Evolutionary conservation across 352 stramenopile genomes (phyloP).

Genomic region (Phytophthora pluvialis): DNA sequence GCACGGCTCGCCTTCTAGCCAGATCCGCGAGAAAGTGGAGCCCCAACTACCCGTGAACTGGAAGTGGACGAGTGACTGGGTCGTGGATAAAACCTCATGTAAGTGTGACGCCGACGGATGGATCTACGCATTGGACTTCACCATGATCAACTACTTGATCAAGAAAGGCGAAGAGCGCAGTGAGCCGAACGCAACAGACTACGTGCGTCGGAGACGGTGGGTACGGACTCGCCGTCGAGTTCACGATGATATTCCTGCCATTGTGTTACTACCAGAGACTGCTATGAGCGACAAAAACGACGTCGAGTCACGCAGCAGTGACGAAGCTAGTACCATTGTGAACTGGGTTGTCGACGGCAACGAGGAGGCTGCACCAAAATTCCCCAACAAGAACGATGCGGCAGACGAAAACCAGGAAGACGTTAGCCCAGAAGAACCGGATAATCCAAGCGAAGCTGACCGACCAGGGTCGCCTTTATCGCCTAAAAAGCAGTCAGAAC

Average conservation of each 20-base stretch:
- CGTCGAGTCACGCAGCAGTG: conserved; percentile 36
- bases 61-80: conserved; percentile 71
- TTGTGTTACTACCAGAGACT: conserved; percentile 6
- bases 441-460: not conserved
- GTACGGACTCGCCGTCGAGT: conserved; percentile 56
- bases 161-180: conserved; percentile 63
- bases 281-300: conserved; percentile 1
- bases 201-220: conserved; percentile 74
- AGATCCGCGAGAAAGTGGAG: conserved; percentile 63
- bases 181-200: conserved; percentile 64
- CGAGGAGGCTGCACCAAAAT: conserved; percentile 35
- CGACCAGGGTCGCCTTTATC: conserved; percentile 2
- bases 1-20: conserved; percentile 64
- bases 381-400: conserved; percentile 6
- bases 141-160: conserved; percentile 75
- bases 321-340: conserved; percentile 19
- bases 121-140: conserved; percentile 84
- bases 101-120: conserved; percentile 74
- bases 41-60: conserved; percentile 71
- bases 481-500: not conserved
- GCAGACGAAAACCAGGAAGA: conserved; percentile 15
- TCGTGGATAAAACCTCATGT: conserved; percentile 52
- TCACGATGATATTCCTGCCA: conserved; percentile 9
- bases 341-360: conserved; percentile 38
- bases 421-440: conserved; percentile 2